Evolutionary conservation across 108 stramenopile species (phyloP), one percentile per base, ranked within the genome.

Genomic region (Pseudonitzschia multiseries): DNA sequence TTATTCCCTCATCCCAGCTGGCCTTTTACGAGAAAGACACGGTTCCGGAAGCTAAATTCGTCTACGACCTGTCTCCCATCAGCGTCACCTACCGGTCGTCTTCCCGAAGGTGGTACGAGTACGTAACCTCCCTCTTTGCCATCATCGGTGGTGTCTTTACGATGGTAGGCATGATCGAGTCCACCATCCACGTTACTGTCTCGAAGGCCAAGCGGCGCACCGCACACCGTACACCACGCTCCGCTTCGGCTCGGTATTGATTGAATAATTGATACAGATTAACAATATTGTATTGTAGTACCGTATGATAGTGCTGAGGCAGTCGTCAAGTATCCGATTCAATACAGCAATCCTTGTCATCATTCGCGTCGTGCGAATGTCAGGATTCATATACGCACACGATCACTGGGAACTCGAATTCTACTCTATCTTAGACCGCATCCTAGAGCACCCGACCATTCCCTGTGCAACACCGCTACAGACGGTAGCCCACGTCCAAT

Each of bases 71-170:
- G 18, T 88, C 86, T 18, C 92, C 94, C 4, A 94, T 96, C 79
- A 77, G 85, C 41, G 91, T 97, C 8, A 80, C 85, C 10, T 92
- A 94, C 75, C 75, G 81, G 18, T 60, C 52, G 22, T 54, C 50
- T 21, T 79, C 78, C 20, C 75, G 85, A 28, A 71, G 65, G 32
- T 95, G 96, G 97, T 99, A 99, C 71, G 97, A 98, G 40, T 99
- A 97, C 71, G 46, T 96, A 32, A 99, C 97, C 3, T 92, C 88
- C 41, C 42, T 99, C 36, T 84, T 96, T 78, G 97, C 98, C 17
- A 95, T 98, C 43, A 83, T 99, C 26, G 98, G 98, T 28, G 98
- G 98, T 1, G 91, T 93, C 9, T 99, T 99, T 79, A 98, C 98
- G 13, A 87, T 97, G 15, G 66, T 99, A 10, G 97, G 98, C 15